Evolutionary conservation across 176 grass and related monocot genomes (phyloP).

Genomic region (Hsuehochloa calcarea): DNA sequence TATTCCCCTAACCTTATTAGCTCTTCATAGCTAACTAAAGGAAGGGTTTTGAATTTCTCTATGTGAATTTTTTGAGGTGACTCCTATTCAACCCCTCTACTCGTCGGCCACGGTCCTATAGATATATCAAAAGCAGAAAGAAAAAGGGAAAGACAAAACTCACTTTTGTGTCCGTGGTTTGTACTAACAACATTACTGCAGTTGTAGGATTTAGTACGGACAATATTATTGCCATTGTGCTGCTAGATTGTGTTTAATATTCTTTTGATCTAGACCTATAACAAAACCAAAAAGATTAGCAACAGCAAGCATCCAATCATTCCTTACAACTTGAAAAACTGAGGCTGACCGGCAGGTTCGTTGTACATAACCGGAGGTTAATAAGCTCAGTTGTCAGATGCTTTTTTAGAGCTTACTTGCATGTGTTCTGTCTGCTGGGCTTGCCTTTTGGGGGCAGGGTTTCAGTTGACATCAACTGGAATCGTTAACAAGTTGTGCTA

Average conservation of each 20-base stretch:
- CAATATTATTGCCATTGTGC: neutral
- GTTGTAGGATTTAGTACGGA: neutral
- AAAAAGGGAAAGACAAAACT: neutral
- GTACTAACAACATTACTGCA: neutral
- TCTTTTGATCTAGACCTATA: neutral
- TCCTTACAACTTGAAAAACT: neutral
- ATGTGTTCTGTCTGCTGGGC: neutral
- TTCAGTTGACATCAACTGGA: slow-evolving; percentile 18
- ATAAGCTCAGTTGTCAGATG: neutral
- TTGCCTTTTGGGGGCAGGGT: slow-evolving; percentile 4
- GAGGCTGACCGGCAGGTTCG: neutral
- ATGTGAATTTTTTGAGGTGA: no score
- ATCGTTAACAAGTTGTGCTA: neutral
- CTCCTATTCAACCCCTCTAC: no score
- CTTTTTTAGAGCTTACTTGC: slow-evolving; percentile 13
- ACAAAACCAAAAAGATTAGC: neutral
- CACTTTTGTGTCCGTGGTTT: neutral
- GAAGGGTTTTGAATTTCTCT: no score
- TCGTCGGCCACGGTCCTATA: no score
- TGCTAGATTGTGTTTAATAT: slow-evolving; percentile 30
- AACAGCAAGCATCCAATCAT: neutral
- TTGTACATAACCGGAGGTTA: slow-evolving; percentile 1
- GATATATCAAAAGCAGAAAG: neutral
- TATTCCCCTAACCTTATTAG: no score
- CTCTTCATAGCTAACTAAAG: no score